Evolutionary conservation across 2,329 filamentous ascomycete genomes (phyloP), one percentile per base, ranked within the genome.

Genomic region (Talaromyces sp.): DNA sequence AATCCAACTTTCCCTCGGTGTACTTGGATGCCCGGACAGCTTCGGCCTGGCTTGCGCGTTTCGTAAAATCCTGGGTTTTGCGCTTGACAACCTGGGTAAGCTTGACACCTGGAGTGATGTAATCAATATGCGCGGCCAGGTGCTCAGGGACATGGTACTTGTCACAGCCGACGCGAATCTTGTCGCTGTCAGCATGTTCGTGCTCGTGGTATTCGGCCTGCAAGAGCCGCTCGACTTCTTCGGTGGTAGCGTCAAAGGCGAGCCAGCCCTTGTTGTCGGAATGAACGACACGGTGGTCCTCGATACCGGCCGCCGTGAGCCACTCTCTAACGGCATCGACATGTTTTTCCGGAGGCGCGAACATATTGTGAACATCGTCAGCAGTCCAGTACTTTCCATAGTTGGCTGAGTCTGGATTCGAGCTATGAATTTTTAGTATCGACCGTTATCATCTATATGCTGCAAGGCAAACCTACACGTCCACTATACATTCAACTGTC

Each of bases 261-360:
- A 72, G 60, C 70, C 69, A 72, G 19, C 62, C 67, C 58, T 72
- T 72, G 63, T 73, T 73, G 32, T 70, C 66, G 2, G 68, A 67
- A 51, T 72, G 70, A 9, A 65, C 66, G 57, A 73, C 65, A 14
- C 65, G 61, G 10, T 62, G 51, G 17, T 60, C 51, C 48, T 59
- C 56, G 50, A 67, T 64, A 43, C 63, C 61, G 51, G 62, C 43
- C 38, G 57, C 57, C 14, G 64, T 60, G 17, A 71, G 58, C 69
- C 69, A 72, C 17, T 65, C 60, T 31, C 57, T 61, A 31, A 71
- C 66, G 17, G 62, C 58, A 17, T 64, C 57, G 10, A 70, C 62
- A 24, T 64, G 61, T 12, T 70, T 64, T 10, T 66, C 59, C 10
- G 64, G 65, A 5, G 70, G 70, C 26, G 67, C 61, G 43, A 78